A percentile compares a stretch with the other conserved stretches of the same genome.
Evolutionary conservation across 2,329 filamentous ascomycete genomes (phyloP).

Genomic region (Escovopsis sp.): DNA sequence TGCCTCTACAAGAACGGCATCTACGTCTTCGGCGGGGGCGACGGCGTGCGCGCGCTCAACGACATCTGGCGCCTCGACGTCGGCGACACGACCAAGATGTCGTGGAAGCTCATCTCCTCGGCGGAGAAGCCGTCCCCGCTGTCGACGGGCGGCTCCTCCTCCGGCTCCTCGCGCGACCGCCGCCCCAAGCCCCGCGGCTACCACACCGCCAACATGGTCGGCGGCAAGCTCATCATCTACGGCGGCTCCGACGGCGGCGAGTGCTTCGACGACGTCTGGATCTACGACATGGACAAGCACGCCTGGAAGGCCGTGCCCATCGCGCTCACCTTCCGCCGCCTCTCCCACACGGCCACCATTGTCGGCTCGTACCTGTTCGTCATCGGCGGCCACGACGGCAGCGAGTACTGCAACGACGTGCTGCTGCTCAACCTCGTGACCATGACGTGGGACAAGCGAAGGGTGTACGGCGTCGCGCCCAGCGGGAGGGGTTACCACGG

Average conservation of each 20-base stretch:
- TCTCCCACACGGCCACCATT: conserved; percentile 54
- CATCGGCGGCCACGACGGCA: conserved; percentile 54
- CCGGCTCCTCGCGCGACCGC: conserved; percentile 17
- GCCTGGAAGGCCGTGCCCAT: conserved; percentile 45
- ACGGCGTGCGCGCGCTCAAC: conserved; percentile 54
- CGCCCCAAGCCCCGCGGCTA: conserved; percentile 52
- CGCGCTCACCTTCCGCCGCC: conserved; percentile 43
- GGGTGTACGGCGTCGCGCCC: conserved; percentile 47
- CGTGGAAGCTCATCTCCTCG: conserved; percentile 47
- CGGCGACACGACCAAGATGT: conserved; percentile 49
- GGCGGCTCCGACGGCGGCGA: conserved; percentile 56
- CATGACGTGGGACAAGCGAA: conserved; percentile 57
- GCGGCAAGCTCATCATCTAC: conserved; percentile 56
- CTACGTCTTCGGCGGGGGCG: conserved; percentile 57
- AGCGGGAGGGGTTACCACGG: conserved; percentile 53
- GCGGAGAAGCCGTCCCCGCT: conserved; percentile 21
- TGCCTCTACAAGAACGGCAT: conserved; percentile 57
- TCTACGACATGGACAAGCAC: conserved; percentile 51
- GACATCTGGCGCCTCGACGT: conserved; percentile 62
- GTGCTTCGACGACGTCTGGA: conserved; percentile 60
- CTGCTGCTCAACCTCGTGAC: conserved; percentile 54
- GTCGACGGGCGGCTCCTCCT: conserved; percentile 7
- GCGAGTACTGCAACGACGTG: conserved; percentile 54
- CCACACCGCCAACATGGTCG: conserved; percentile 59
- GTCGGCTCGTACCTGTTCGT: conserved; percentile 58